Base-by-base conservation (phyloP, 805 yeast species). In the Kodamaea fukazawae region DNA sequence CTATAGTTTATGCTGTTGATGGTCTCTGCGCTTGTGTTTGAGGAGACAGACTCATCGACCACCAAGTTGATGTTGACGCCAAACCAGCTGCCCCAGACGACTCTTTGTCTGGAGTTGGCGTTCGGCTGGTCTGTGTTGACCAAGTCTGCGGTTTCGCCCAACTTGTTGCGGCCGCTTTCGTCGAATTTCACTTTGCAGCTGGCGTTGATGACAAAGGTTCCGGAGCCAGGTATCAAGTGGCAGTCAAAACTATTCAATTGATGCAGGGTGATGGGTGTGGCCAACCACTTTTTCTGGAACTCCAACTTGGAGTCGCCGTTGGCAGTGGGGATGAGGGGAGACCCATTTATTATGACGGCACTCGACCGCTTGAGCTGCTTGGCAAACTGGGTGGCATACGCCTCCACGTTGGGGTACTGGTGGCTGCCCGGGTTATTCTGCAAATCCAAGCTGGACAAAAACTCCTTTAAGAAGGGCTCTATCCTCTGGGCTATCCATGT, bases 131-230 rank as follows among this genome's bases (percentile, higher is more conserved):
- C 30, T 16, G 43, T 40, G 36, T 45, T 39, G 17, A 73, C 55
- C 42, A 81, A 57, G 33, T 80, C 80, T 0, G 88, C 76, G 14
- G 78, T 70, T 40, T 81, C 84, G 2, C 89, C 89, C 18, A 76
- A 51, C 53, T 80, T 75, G 44, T 79, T 81, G 44, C 67, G 73
- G 0, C 93, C 93, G 39, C 82, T 74, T 52, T 86, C 93, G 58
- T 86, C 93, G 50, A 84, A 85, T 44, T 81, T 69, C 9, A 84
- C 85, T 56, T 82, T 85, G 2, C 75, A 67, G n/a, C 76, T 65
- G 11, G 78, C 61, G 41, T 71, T 72, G 20, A 80, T 67, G 6
- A 82, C 67, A 28, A 70, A 57, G 1, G 75, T 66, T 1, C 78
- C 79, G 0, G 84, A 70, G 1, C 86, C 86, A 0, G 86, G 86